Percentiles rank a stretch among this genome's conserved stretches.
phyloP scores from a whole-genome alignment of 495 filamentous ascomycete species.

The Lasiosphaeria hispida region DNA sequence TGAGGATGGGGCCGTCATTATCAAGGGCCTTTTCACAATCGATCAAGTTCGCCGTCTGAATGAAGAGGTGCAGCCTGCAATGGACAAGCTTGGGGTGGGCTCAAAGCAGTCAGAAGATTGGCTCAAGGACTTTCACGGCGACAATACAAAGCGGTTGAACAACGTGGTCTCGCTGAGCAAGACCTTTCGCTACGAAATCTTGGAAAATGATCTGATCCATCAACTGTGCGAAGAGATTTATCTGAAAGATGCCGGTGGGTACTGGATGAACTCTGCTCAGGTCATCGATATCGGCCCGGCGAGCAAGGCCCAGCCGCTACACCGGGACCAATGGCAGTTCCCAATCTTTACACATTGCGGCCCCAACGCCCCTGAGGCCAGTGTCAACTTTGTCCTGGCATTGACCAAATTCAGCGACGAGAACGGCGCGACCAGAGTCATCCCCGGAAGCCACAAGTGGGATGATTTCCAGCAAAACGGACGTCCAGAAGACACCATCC shows the following conservation, averaged over 20 bases:
- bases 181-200: constrained; percentile 10
- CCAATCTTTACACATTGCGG: constrained; percentile 11
- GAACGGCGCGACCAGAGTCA: constrained; percentile 15
- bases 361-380: constrained; percentile 8
- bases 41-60: constrained; percentile 1
- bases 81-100: background rate
- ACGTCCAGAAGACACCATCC: background rate
- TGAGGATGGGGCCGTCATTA: constrained; percentile 14
- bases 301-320: constrained; percentile 11
- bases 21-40: constrained; percentile 10
- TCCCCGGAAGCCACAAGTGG: constrained; percentile 11
- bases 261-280: constrained; percentile 15
- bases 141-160: constrained; percentile 14
- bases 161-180: constrained; percentile 1
- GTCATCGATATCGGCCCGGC: constrained; percentile 11
- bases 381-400: constrained; percentile 13
- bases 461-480: constrained; percentile 10
- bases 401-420: constrained; percentile 10
- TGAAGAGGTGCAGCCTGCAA: background rate
- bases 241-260: constrained; percentile 11
- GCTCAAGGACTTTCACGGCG: constrained; percentile 13
- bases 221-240: constrained; percentile 5
- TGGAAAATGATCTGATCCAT: constrained; percentile 14
- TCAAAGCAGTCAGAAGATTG: constrained; percentile 7
- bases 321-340: constrained; percentile 17